Percentiles rank a stretch among this genome's conserved stretches.
phyloP scores from a whole-genome alignment of 1,284 basidiomycete species.

The Mrakiaceae sp. region DNA sequence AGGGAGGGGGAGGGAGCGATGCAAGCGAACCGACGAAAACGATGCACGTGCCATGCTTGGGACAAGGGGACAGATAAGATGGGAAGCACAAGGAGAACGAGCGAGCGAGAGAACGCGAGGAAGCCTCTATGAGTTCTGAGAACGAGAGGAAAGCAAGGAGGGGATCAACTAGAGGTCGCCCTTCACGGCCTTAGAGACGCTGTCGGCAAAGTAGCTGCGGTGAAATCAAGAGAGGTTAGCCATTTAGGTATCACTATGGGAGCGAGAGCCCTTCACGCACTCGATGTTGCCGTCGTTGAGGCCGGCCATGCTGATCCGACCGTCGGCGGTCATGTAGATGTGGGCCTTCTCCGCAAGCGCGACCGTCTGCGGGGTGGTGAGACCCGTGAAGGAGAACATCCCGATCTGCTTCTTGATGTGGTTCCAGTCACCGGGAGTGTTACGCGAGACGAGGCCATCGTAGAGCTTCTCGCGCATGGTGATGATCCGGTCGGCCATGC shows the following conservation, averaged over 20 bases:
- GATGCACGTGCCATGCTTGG: neutral
- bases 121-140: neutral
- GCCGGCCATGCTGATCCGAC: conserved; percentile 92
- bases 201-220: conserved; percentile 63
- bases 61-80: neutral
- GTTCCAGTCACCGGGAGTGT: conserved; percentile 88
- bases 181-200: conserved; percentile 70
- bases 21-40: too few species aligned
- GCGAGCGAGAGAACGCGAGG: neutral
- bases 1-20: too few species aligned
- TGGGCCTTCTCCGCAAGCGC: conserved; percentile 81
- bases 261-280: conserved; percentile 4
- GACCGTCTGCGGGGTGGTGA: conserved; percentile 73
- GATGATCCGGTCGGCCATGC: conserved; percentile 95
- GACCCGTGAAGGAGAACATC: conserved; percentile 67
- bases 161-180: conserved; percentile 48
- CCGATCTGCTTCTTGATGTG: conserved; percentile 90
- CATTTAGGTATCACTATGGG: neutral
- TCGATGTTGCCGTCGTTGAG: conserved; percentile 77
- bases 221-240: neutral
- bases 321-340: conserved; percentile 84
- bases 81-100: neutral
- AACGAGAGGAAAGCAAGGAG: neutral
- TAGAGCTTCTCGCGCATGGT: conserved; percentile 82
- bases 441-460: conserved; percentile 45